Percentiles rank a stretch among this genome's conserved stretches.
Evolutionary conservation across 139 green algal genomes (phyloP).

Genomic region (Ostreobium quekettii): DNA sequence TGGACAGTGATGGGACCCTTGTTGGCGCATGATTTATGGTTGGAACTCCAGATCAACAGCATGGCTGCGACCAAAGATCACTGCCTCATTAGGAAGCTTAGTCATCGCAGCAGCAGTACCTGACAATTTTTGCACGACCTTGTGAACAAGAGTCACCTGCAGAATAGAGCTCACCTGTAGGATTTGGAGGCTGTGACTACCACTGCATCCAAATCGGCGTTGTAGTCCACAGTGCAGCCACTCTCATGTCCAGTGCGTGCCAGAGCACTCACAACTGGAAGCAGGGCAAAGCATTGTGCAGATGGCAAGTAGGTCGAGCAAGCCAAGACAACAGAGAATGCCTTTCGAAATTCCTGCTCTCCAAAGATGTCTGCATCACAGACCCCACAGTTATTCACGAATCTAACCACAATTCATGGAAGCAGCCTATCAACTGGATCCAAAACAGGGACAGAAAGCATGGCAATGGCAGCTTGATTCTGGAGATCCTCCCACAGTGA

Average conservation of each 20-base stretch:
- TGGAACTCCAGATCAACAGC: not conserved
- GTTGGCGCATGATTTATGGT: not conserved
- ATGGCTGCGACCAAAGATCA: not conserved
- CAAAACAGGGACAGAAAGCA: too few relatives aligned
- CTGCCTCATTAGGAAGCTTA: too few relatives aligned
- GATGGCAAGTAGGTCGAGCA: slow-evolving; percentile 69
- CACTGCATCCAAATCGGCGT: slow-evolving; percentile 42
- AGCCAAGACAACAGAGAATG: slow-evolving; percentile 75
- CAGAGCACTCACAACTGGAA: slow-evolving; percentile 52
- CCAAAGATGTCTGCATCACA: not conserved
- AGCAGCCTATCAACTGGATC: not conserved
- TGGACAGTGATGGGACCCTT: not conserved
- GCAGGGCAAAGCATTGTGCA: slow-evolving; percentile 81
- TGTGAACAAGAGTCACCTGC: not conserved
- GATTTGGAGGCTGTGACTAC: slow-evolving; percentile 40
- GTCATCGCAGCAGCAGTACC: too few relatives aligned
- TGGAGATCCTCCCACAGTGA: too few relatives aligned
- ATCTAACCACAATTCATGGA: not conserved
- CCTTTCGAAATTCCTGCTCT: slow-evolving; percentile 48
- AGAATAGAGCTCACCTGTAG: slow-evolving; percentile 32
- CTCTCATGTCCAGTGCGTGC: slow-evolving; percentile 23
- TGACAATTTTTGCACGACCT: not conserved
- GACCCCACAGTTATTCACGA: not conserved
- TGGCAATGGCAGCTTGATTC: too few relatives aligned
- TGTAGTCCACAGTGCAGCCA: slow-evolving; percentile 67